phyloP scores from a whole-genome alignment of 2,329 filamentous ascomycete genomes.

The Clarireedia hainanense region DNA sequence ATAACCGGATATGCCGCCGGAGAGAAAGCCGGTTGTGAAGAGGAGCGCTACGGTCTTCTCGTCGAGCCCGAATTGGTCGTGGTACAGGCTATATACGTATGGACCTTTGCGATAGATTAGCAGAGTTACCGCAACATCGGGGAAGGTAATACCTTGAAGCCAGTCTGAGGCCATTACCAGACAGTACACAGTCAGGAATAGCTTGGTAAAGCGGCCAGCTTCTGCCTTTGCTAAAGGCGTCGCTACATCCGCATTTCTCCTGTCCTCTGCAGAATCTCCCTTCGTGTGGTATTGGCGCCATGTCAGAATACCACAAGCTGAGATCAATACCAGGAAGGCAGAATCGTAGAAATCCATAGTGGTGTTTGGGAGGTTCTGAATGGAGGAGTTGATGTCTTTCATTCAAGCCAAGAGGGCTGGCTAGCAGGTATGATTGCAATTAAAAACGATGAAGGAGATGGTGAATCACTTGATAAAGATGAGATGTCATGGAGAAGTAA shows the following conservation, averaged over 20 bases:
- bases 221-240: slow-evolving; percentile 24
- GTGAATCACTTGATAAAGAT: not conserved
- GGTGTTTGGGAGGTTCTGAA: not conserved
- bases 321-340: slow-evolving; percentile 22
- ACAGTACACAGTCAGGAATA: slow-evolving; percentile 38
- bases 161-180: slow-evolving; percentile 44
- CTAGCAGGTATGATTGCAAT: not conserved
- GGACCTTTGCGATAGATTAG: slow-evolving; percentile 30
- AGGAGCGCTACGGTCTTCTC: slow-evolving; percentile 26
- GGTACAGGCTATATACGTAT: slow-evolving; percentile 29
- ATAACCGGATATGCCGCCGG: slow-evolving; percentile 27
- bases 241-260: slow-evolving; percentile 9
- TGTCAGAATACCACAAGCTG: slow-evolving; percentile 21
- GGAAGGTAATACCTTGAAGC: slow-evolving; percentile 37
- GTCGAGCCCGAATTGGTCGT: slow-evolving; percentile 26
- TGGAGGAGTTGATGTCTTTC: too few species aligned
- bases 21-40: slow-evolving; percentile 29
- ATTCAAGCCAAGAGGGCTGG: too few species aligned
- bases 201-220: slow-evolving; percentile 20
- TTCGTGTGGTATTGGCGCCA: slow-evolving; percentile 23
- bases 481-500: not conserved
- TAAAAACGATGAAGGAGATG: not conserved
- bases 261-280: slow-evolving; percentile 15
- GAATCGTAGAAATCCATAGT: slow-evolving; percentile 23
- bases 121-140: slow-evolving; percentile 12